Evolutionary conservation across 1,284 basidiomycete species (phyloP).

Genomic region (Austroboletus novae-zelandiae): DNA sequence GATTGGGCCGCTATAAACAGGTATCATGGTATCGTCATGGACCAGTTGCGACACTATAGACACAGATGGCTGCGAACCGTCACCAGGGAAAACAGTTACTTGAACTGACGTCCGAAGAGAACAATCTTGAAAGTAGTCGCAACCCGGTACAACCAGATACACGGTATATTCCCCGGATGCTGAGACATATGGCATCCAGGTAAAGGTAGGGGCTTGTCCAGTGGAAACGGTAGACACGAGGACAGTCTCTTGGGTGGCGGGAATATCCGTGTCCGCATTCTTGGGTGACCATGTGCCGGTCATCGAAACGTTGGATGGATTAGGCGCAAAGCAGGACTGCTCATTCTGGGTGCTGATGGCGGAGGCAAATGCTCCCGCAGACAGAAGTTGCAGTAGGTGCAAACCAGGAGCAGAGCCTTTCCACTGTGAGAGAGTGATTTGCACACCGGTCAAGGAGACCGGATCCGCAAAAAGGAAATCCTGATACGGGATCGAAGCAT

Average conservation of each 20-base stretch:
- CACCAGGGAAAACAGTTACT: slow-evolving; percentile 80
- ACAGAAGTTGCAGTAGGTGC: slow-evolving; percentile 87
- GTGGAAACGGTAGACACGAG: slow-evolving; percentile 69
- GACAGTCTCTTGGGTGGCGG: slow-evolving; percentile 78
- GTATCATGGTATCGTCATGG: slow-evolving; percentile 54
- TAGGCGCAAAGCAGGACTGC: slow-evolving; percentile 73
- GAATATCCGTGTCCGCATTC: slow-evolving; percentile 64
- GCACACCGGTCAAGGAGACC: slow-evolving; percentile 75
- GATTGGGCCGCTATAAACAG: slow-evolving; percentile 83
- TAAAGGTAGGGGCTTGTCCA: slow-evolving; percentile 72
- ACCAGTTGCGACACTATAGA: slow-evolving; percentile 76
- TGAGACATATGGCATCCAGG: slow-evolving; percentile 89
- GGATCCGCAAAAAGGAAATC: slow-evolving; percentile 78
- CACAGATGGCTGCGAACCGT: slow-evolving; percentile 61
- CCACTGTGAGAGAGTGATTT: slow-evolving; percentile 79
- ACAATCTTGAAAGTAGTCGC: slow-evolving; percentile 80
- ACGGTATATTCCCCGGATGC: slow-evolving; percentile 86
- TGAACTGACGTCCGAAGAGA: slow-evolving; percentile 76
- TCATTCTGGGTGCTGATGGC: slow-evolving; percentile 59
- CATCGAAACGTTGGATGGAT: slow-evolving; percentile 58
- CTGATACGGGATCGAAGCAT: slow-evolving; percentile 77
- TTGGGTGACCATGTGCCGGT: slow-evolving; percentile 72
- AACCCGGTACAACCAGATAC: slow-evolving; percentile 86
- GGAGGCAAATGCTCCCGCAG: slow-evolving; percentile 85
- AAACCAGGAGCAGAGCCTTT: slow-evolving; percentile 79